These are phyloP conservation scores for Pseudozyma sp. DNA, from an alignment of 1,284 basidiomycete genomes.

Conservation along the genomic window DNA sequence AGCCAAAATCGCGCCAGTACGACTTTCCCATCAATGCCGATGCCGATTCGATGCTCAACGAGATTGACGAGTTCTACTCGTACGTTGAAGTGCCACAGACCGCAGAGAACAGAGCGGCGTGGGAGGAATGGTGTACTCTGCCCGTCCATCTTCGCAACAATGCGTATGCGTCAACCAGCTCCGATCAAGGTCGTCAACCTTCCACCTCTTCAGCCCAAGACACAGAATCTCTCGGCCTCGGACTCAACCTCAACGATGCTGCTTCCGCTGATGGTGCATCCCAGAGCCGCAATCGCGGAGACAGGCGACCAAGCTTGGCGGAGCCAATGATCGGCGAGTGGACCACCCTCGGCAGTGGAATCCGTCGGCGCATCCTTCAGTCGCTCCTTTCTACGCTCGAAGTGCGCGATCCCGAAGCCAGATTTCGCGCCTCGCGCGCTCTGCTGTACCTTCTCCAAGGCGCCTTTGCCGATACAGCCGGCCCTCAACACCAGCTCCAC, in stretches of 20 bases:
- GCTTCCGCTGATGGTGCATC: not conserved
- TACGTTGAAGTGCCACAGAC: slow-evolving; percentile 95
- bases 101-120: slow-evolving; percentile 85
- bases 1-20: slow-evolving; percentile 51
- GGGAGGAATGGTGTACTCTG: slow-evolving; percentile 75
- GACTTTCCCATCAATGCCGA: slow-evolving; percentile 72
- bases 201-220: slow-evolving; percentile 20
- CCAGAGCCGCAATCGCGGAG: not conserved
- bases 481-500: slow-evolving; percentile 91
- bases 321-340: slow-evolving; percentile 52
- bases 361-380: slow-evolving; percentile 55
- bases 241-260: slow-evolving; percentile 38
- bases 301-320: slow-evolving; percentile 29
- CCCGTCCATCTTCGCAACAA: slow-evolving; percentile 32
- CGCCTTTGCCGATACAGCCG: slow-evolving; percentile 88
- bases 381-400: slow-evolving; percentile 61
- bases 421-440: slow-evolving; percentile 59
- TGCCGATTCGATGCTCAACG: slow-evolving; percentile 92
- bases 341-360: slow-evolving; percentile 55
- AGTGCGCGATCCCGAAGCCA: slow-evolving; percentile 57
- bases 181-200: slow-evolving; percentile 19
- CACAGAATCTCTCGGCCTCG: slow-evolving; percentile 47
- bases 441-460: slow-evolving; percentile 73
- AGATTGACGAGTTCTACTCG: slow-evolving; percentile 98
- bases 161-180: slow-evolving; percentile 21